Evolutionary conservation across 2,329 filamentous ascomycete species (phyloP), one percentile per base, ranked within the genome.

Genomic region (Talaromyces islandicus): DNA sequence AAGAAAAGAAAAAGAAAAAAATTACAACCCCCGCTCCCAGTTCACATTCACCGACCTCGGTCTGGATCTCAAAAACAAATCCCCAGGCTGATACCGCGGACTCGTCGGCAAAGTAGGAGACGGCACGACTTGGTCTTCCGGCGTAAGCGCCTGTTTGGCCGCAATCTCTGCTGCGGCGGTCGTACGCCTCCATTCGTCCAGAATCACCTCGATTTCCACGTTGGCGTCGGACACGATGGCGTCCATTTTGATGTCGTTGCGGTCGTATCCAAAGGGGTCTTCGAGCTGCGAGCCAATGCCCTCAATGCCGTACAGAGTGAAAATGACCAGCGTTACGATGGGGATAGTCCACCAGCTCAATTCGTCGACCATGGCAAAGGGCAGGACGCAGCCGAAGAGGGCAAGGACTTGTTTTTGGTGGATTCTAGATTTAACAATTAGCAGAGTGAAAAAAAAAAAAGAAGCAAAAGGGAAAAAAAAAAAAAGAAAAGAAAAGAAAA

Each of bases 211-310:
- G 19, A 85, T 79, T 71, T 88, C 85, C 43, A 77, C 77, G 61
- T 83, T 74, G 50, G 83, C 76, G 68, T 88, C 85, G 64, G 85
- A 84, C 2, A 84, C 82, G 55, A 88, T 83, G 3, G 83, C 84
- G 69, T 88, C 85, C 80, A 88, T 85, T 68, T 87, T 87, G 71
- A 88, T 88, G 68, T 88, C 85, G 60, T 86, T 87, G 67, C 81
- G 80, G 64, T 86, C 85, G 59, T 85, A 85, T 1, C 85, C 85
- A 68, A 88, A 88, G 1, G 85, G 85, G 68, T 88, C 85, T 68
- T 88, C 85, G 1, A 88, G 74, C 69, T 87, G 85, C 3, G 79
- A 80, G 11, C 84, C 85, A 58, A 87, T 88, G 1, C 83, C 85
- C 62, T 86, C 83, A 27, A 86, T 86, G 0, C 84, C 84, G 62